phyloP scores from a whole-genome alignment of 768 basidiomycete genomes.

The Russula sp. region DNA sequence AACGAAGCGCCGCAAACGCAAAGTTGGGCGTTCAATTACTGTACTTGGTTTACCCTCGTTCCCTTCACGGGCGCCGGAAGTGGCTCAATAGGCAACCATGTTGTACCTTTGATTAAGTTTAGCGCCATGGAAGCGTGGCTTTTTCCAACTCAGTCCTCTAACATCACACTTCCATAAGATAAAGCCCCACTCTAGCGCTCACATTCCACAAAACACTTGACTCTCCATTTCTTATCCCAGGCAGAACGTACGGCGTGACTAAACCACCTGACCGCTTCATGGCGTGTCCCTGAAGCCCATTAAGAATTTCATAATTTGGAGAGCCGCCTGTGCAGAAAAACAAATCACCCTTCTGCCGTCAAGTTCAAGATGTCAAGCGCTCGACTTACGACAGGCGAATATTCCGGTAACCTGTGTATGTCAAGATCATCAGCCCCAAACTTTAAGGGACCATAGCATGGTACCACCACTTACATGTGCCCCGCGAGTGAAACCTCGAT shows the following conservation, averaged over 20 bases:
- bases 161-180: background rate
- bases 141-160: background rate
- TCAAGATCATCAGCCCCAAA: background rate
- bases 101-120: background rate
- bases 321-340: slow-evolving; percentile 43
- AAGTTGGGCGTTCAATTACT: background rate
- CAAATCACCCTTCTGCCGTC: background rate
- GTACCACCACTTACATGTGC: slow-evolving; percentile 52
- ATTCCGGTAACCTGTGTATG: slow-evolving; percentile 55
- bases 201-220: background rate
- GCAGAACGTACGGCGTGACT: background rate
- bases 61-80: background rate
- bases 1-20: background rate
- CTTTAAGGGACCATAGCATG: background rate
- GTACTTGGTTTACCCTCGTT: background rate
- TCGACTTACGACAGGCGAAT: slow-evolving; percentile 50
- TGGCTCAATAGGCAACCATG: background rate
- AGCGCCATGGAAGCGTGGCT: background rate
- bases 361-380: background rate
- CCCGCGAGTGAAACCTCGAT: slow-evolving; percentile 63
- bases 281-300: slow-evolving; percentile 56
- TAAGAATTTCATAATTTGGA: slow-evolving; percentile 63
- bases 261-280: slow-evolving; percentile 20
- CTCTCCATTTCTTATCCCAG: background rate
- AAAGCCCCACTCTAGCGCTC: background rate